Conservation (phyloP, 495 filamentous ascomycete genomes). For the Hypoxylon subgilvum region DNA sequence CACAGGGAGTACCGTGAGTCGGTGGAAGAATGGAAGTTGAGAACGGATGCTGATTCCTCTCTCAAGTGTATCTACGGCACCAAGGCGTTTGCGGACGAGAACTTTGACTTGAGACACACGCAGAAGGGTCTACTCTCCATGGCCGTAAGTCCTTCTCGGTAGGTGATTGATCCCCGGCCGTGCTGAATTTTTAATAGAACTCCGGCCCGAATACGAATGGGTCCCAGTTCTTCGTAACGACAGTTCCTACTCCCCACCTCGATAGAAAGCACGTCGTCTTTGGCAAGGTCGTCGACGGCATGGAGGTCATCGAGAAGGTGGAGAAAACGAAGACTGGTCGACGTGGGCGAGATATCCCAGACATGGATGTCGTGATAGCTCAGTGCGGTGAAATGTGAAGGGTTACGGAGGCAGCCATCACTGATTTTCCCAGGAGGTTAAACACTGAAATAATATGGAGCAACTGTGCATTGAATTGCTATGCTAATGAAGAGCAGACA, state of each 20-base stretch:
- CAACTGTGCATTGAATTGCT: no score
- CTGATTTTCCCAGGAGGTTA: no score
- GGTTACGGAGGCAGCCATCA: no score
- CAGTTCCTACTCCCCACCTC: constrained; percentile 82
- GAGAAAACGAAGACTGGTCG: constrained; percentile 81
- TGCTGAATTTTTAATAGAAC: constrained; percentile 62
- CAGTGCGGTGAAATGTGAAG: constrained; percentile 89
- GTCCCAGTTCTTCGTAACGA: constrained; percentile 97
- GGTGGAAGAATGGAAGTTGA: not conserved
- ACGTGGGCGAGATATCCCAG: constrained; percentile 76
- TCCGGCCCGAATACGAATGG: constrained; percentile 93
- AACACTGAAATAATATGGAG: no score
- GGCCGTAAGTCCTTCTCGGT: constrained; percentile 66
- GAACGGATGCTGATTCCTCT: constrained; percentile 4
- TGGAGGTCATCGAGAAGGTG: constrained; percentile 90
- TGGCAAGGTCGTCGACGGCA: constrained; percentile 85
- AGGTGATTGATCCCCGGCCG: not conserved
- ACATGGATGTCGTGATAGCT: constrained; percentile 80
- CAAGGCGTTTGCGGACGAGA: constrained; percentile 87
- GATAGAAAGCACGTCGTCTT: constrained; percentile 96
- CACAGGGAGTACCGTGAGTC: constrained; percentile 70
- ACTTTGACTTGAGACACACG: constrained; percentile 81
- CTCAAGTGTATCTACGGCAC: constrained; percentile 76
- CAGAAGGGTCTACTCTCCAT: constrained; percentile 82
- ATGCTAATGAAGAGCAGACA: no score